Evolutionary conservation across 768 basidiomycete species (phyloP).

Genomic region (Leccinum aurantiacum): DNA sequence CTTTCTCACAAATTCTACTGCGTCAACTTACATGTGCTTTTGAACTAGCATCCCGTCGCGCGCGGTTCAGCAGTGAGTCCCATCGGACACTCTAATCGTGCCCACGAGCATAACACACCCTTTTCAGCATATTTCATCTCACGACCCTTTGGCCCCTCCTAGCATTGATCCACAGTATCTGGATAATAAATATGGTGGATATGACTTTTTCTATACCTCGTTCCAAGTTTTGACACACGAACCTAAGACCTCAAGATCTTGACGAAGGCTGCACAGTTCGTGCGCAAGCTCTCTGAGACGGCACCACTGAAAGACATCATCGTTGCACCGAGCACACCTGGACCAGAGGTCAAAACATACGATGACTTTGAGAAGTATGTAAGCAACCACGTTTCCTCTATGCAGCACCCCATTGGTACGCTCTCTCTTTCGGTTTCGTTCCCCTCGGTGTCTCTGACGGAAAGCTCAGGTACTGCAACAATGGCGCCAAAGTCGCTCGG

Average conservation of each 20-base stretch:
- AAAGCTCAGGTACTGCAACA: conserved; percentile 14
- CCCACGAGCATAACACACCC: neutral
- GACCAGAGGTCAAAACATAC: conserved; percentile 20
- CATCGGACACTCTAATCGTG: neutral
- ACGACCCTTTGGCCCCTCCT: conserved; percentile 13
- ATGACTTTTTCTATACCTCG: neutral
- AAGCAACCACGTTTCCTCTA: neutral
- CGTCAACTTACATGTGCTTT: neutral
- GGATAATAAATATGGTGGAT: conserved; percentile 16
- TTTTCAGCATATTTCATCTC: conserved; percentile 17
- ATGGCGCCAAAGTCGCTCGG: conserved; percentile 21
- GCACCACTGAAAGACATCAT: conserved; percentile 18
- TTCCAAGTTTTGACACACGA: neutral
- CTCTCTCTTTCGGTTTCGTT: neutral
- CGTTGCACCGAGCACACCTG: conserved; percentile 20
- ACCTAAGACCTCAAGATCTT: conserved; percentile 15
- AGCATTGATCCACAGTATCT: conserved; percentile 14
- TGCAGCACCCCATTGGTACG: conserved; percentile 18
- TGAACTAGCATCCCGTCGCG: conserved; percentile 16
- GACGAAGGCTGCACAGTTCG: conserved; percentile 16
- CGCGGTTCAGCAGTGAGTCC: conserved; percentile 18
- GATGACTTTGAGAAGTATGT: conserved; percentile 17
- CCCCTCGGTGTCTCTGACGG: neutral
- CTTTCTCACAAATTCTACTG: neutral
- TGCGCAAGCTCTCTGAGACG: conserved; percentile 16